These are phyloP conservation scores for Podospora pseudocomata DNA, from an alignment of 495 filamentous ascomycete genomes.

Conservation along the genomic window DNA sequence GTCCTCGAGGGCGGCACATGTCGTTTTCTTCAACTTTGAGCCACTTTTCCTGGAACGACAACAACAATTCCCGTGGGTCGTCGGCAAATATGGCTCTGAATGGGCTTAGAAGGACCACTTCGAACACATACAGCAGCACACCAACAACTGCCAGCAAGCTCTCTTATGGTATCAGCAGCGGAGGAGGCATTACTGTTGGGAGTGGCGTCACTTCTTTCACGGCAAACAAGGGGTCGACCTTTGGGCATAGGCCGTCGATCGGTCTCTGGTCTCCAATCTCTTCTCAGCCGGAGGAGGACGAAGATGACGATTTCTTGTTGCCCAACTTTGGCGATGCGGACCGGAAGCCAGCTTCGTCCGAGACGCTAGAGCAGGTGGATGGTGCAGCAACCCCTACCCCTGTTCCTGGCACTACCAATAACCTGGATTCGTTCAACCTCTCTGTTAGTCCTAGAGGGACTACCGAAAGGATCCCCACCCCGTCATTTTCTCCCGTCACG, in stretches of 20 bases:
- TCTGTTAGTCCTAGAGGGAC: slow-evolving; percentile 2
- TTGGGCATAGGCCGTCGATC: slow-evolving; percentile 27
- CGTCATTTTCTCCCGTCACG: slow-evolving; percentile 2
- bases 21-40: slow-evolving; percentile 29
- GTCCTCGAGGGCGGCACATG: slow-evolving; percentile 26
- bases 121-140: slow-evolving; percentile 4
- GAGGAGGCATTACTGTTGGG: slow-evolving; percentile 33
- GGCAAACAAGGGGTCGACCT: slow-evolving; percentile 20
- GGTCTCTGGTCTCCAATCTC: slow-evolving; percentile 38
- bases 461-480: not conserved
- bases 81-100: slow-evolving; percentile 34
- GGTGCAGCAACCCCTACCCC: not conserved
- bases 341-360: slow-evolving; percentile 16
- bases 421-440: not conserved
- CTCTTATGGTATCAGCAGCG: slow-evolving; percentile 14
- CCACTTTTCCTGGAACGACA: slow-evolving; percentile 33
- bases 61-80: slow-evolving; percentile 25
- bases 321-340: slow-evolving; percentile 40
- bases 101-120: slow-evolving; percentile 31
- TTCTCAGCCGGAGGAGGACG: slow-evolving; percentile 30
- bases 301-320: slow-evolving; percentile 44
- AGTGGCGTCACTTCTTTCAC: slow-evolving; percentile 35
- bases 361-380: not conserved
- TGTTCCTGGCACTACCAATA: not conserved
- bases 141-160: slow-evolving; percentile 5